A percentile compares a stretch with the other conserved stretches of the same genome.
Evolutionary conservation across 192 early-diverging fungal species (phyloP).

Genomic region (Dissophora globulifera): DNA sequence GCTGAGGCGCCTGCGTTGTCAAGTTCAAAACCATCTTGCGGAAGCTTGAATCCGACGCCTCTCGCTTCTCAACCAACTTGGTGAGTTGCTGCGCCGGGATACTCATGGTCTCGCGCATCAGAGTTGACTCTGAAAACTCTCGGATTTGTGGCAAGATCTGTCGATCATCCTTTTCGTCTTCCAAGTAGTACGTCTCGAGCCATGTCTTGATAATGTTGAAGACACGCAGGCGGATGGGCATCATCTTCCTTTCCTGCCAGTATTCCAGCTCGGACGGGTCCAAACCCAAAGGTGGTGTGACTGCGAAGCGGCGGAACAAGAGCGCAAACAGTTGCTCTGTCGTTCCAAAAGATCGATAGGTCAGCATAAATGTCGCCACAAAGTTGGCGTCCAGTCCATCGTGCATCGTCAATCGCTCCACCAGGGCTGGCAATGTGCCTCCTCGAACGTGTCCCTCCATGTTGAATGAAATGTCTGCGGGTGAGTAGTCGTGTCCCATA

Average conservation of each 20-base stretch:
- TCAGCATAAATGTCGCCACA: constrained; percentile 89
- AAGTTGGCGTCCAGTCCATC: constrained; percentile 86
- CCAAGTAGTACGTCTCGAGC: constrained; percentile 91
- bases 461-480: constrained; percentile 82
- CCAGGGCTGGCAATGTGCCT: constrained; percentile 85
- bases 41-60: constrained; percentile 66
- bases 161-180: constrained; percentile 78
- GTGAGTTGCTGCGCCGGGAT: constrained; percentile 78
- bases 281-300: constrained; percentile 77
- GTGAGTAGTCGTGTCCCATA: constrained; percentile 79
- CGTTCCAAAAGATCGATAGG: constrained; percentile 92
- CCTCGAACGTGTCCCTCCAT: constrained; percentile 91
- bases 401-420: constrained; percentile 91
- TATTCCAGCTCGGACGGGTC: constrained; percentile 69
- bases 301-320: constrained; percentile 81
- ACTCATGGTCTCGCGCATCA: constrained; percentile 77
- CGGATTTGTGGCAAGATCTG: constrained; percentile 74
- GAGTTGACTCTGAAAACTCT: constrained; percentile 74
- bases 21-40: constrained; percentile 72
- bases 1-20: constrained; percentile 71
- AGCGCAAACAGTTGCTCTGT: constrained; percentile 80
- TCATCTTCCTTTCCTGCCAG: constrained; percentile 90
- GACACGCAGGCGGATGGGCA: constrained; percentile 91
- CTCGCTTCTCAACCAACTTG: constrained; percentile 82
- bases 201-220: constrained; percentile 97